Evolutionary conservation across 148 eudicot species (phyloP).

Genomic region (Hydrangea macrophylla): DNA sequence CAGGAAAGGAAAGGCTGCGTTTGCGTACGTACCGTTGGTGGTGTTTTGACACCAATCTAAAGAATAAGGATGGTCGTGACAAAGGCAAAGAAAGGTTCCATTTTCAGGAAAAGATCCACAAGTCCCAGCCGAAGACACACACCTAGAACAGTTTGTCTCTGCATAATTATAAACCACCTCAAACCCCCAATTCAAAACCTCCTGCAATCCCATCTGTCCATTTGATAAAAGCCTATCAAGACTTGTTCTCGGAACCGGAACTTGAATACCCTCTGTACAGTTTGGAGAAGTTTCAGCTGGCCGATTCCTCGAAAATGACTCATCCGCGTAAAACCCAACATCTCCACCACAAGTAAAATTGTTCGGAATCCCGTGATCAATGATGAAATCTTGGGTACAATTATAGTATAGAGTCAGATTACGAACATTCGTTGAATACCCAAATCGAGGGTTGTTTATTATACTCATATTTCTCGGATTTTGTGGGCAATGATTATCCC

Average conservation of each 20-base stretch:
- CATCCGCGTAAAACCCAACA: neutral
- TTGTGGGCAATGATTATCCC: neutral
- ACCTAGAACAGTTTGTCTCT: neutral
- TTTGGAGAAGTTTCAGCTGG: no score
- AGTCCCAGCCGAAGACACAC: neutral
- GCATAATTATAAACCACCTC: neutral
- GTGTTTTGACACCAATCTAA: no score
- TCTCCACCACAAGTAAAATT: neutral
- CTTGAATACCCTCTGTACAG: neutral
- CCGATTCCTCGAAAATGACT: no score
- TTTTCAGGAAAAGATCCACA: constrained; percentile 1
- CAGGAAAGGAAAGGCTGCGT: no score
- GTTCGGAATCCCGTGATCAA: neutral
- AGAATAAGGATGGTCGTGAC: neutral
- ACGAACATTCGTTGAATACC: neutral
- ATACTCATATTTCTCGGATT: neutral
- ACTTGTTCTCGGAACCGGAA: neutral
- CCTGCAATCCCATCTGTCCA: neutral
- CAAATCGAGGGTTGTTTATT: neutral
- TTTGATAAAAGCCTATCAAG: neutral
- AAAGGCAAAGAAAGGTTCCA: neutral
- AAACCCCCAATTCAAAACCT: neutral
- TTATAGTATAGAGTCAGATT: neutral
- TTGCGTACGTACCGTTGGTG: no score
- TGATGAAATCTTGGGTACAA: neutral